Conservation (phyloP, 345 rosid species). For the Populus ilicifolia region DNA sequence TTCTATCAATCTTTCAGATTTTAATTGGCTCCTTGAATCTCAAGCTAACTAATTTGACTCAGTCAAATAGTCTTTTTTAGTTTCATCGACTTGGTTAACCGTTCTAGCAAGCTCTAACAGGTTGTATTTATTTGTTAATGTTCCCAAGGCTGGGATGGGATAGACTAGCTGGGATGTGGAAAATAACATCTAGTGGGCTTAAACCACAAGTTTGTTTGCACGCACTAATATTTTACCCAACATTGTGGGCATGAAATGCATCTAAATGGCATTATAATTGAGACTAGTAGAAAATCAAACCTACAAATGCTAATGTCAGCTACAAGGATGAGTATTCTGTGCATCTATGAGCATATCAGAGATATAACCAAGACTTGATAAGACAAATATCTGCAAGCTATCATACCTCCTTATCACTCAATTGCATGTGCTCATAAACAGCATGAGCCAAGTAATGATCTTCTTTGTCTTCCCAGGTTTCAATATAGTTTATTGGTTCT, state of each 20-base stretch:
- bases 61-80: not conserved
- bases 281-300: not conserved
- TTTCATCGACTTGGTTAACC: not conserved
- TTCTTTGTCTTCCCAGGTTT: constrained; percentile 78
- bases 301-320: not conserved
- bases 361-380: not conserved
- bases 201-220: not conserved
- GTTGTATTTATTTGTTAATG: not conserved
- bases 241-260: not conserved
- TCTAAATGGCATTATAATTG: not conserved
- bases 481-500: constrained; percentile 33
- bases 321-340: not conserved
- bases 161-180: not conserved
- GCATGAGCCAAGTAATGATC: constrained; percentile 82
- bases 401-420: constrained; percentile 56
- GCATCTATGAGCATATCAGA: not conserved
- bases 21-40: not conserved
- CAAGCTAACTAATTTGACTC: not conserved
- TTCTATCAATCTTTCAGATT: not conserved
- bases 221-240: too few relatives aligned
- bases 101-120: not conserved
- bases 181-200: not conserved
- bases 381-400: not conserved
- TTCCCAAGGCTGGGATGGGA: not conserved
- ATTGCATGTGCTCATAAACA: constrained; percentile 67